These are phyloP conservation scores for Aspergillus sp. DNA, from an alignment of 2,329 filamentous ascomycete genomes.

Conservation along the genomic window DNA sequence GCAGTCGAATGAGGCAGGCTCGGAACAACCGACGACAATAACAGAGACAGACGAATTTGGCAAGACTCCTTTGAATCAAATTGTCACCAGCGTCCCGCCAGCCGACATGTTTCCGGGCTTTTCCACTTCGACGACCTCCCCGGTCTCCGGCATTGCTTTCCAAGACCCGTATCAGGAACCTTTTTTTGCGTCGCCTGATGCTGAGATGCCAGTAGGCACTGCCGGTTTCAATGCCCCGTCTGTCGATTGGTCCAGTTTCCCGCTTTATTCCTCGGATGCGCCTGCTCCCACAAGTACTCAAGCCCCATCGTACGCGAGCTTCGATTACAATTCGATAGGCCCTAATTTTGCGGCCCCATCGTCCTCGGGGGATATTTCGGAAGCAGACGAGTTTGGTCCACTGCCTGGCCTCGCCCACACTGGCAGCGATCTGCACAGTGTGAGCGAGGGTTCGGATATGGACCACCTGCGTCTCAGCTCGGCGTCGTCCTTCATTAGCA, in stretches of 20 bases:
- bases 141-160: slow-evolving; percentile 29
- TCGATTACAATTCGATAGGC: slow-evolving; percentile 37
- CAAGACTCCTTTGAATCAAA: slow-evolving; percentile 25
- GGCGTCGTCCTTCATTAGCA: slow-evolving; percentile 37
- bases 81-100: slow-evolving; percentile 30
- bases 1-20: slow-evolving; percentile 11
- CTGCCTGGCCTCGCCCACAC: slow-evolving; percentile 23
- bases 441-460: slow-evolving; percentile 36
- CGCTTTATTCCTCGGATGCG: slow-evolving; percentile 33
- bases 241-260: slow-evolving; percentile 45
- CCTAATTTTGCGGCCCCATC: slow-evolving; percentile 37
- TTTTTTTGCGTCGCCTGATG: slow-evolving; percentile 39
- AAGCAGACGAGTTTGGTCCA: slow-evolving; percentile 39
- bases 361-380: slow-evolving; percentile 45
- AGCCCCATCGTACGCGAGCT: slow-evolving; percentile 41
- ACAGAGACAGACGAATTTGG: slow-evolving; percentile 10
- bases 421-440: slow-evolving; percentile 30
- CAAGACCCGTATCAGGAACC: slow-evolving; percentile 33
- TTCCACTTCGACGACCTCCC: slow-evolving; percentile 26
- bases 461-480: slow-evolving; percentile 37
- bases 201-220: slow-evolving; percentile 33
- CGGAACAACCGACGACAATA: slow-evolving; percentile 19
- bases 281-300: slow-evolving; percentile 37
- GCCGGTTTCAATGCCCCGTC: slow-evolving; percentile 35
- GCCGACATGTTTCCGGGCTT: slow-evolving; percentile 34